Base-by-base conservation (phyloP, 1,284 basidiomycete genomes). In the Apiotrichum mycotoxinovorans region DNA sequence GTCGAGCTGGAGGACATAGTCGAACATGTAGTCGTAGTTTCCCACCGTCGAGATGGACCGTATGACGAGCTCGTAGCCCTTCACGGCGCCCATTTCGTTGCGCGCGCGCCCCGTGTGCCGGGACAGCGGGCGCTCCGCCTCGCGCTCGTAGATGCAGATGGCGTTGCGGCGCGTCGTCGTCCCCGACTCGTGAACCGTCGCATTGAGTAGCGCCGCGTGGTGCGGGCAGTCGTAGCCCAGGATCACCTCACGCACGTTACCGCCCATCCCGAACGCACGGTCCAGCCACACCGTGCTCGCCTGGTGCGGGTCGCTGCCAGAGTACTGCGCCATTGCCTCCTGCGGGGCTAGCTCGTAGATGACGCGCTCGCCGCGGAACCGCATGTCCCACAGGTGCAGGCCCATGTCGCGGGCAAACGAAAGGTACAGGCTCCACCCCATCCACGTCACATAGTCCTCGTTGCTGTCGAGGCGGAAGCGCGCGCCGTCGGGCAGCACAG, bases 371-470 rank as follows among this genome's bases (percentile, higher is more conserved):
- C 80, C 81, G 41, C 80, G 74, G 76, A 87, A 85, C 14, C 52
- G 55, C 27, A 87, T 79, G 67, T 87, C 83, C 83, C 83, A 87
- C 14, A 87, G 71, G 53, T 81, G 82, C 57, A 87, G 60, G 14
- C 86, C 78, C 83, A 86, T 85, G 65, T 85, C 85, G 37, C 85
- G 72, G 52, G 84, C 82, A 66, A 87, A 87, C 52, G 82, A 80
- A 26, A 85, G 75, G 64, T 83, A 86, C 25, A 60, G 50, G 17
- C 43, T 20, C 62, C 61, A 70, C n/a, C 63, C 64, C 66, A 68
- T 83, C 85, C 84, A 87, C 50, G 79, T 83, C 34, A 87, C 72
- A 59, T 83, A 86, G 63, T 83, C 79, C 50, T 76, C 70, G 44
- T 78, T 75, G 23, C 65, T 66, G 66, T 87, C 83, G 17, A 86